These are phyloP conservation scores for Fraxinus platypoda DNA, from an alignment of 305 asterid species.

Conservation along the genomic window DNA sequence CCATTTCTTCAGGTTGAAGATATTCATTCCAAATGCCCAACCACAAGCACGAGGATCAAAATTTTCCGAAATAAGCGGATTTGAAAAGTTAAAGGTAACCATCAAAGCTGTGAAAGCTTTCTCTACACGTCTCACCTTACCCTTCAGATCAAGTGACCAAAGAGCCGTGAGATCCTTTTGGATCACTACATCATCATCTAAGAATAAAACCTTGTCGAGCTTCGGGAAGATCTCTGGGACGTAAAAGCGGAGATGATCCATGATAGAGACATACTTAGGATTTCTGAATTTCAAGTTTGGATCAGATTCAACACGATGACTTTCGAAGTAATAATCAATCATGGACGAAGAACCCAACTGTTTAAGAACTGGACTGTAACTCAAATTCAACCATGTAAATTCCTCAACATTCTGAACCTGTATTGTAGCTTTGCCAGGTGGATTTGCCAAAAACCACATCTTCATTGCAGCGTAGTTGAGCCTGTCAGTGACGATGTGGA, in stretches of 20 bases:
- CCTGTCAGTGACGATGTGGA: constrained; percentile 69
- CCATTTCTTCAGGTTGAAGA: constrained; percentile 69
- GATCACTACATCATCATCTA: constrained; percentile 72
- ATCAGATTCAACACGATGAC: constrained; percentile 36
- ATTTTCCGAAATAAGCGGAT: constrained; percentile 56
- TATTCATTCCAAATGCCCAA: constrained; percentile 78
- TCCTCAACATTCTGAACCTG: constrained; percentile 70
- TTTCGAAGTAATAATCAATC: constrained; percentile 49
- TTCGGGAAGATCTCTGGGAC: constrained; percentile 70
- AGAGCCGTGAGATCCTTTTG: constrained; percentile 66
- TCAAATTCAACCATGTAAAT: constrained; percentile 63
- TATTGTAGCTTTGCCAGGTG: constrained; percentile 55
- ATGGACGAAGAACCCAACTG: constrained; percentile 43
- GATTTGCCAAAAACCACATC: constrained; percentile 67
- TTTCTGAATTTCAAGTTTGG: constrained; percentile 44
- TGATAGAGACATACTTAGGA: constrained; percentile 56
- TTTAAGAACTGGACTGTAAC: constrained; percentile 65
- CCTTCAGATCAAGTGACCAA: constrained; percentile 59
- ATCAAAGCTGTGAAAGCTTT: constrained; percentile 63
- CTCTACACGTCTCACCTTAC: constrained; percentile 75
- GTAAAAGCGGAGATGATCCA: constrained; percentile 79
- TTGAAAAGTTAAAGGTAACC: constrained; percentile 72
- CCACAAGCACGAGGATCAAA: constrained; percentile 76
- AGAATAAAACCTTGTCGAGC: constrained; percentile 60
- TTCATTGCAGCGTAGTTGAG: constrained; percentile 66